Conservation (phyloP, 1,284 basidiomycete species). For the Apiotrichum sp. region DNA sequence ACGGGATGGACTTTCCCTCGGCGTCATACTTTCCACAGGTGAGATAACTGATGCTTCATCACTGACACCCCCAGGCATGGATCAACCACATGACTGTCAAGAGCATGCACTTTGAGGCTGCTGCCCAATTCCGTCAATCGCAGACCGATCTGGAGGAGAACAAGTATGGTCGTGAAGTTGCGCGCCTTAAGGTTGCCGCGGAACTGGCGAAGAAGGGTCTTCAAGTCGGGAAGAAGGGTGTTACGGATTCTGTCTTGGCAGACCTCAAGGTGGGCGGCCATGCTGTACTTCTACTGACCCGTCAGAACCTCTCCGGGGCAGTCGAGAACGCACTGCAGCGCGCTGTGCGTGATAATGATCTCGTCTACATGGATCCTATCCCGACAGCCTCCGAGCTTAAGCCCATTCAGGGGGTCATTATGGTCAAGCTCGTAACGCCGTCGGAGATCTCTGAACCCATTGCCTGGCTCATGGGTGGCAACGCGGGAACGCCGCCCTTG, state of each 20-base stretch:
- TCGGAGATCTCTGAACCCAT: conserved; percentile 58
- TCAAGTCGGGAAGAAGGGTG: conserved; percentile 62
- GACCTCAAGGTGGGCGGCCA: conserved; percentile 63
- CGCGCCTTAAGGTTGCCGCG: conserved; percentile 64
- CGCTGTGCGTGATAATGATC: conserved; percentile 86
- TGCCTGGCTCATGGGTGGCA: conserved; percentile 48
- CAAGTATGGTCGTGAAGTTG: conserved; percentile 77
- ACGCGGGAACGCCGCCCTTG: conserved; percentile 55
- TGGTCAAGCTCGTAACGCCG: conserved; percentile 63
- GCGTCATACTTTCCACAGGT: conserved; percentile 43
- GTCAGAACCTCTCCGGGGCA: conserved; percentile 64
- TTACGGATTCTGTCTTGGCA: conserved; percentile 59
- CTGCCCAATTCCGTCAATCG: conserved; percentile 82
- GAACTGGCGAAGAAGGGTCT: conserved; percentile 65
- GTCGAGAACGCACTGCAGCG: conserved; percentile 53
- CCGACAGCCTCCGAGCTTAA: conserved; percentile 67
- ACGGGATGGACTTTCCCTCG: conserved; percentile 50
- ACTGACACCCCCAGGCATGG: conserved; percentile 58
- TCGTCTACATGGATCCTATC: conserved; percentile 89
- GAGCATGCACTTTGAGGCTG: conserved; percentile 77
- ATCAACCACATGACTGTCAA: conserved; percentile 77
- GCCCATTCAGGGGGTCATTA: conserved; percentile 59
- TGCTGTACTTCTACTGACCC: conserved; percentile 6
- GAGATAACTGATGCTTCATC: conserved; percentile 3
- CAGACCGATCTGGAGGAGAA: conserved; percentile 83